Base-by-base conservation (phyloP, 139 green algal genomes). In the Tetraselmis chui region DNA sequence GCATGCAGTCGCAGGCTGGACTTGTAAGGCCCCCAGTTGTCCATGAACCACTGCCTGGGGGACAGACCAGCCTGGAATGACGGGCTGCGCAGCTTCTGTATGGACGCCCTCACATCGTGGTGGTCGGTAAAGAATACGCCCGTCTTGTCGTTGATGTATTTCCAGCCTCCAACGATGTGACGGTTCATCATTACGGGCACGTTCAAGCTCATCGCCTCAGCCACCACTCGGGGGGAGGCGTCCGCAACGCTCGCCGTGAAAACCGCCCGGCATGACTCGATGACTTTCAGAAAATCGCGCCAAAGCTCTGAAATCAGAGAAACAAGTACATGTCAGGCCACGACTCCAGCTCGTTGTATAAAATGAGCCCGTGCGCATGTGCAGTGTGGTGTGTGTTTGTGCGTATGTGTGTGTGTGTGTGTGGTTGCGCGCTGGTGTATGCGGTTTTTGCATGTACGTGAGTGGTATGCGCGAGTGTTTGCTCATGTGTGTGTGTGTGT, bases 161-260 rank as follows among this genome's bases (percentile, higher is more conserved):
- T 87, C 83, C 83, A 87, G 27, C 83, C 83, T 0, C 83, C 83
- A 23, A 84, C 29, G 28, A 87, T 84, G 78, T 87, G 29, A 76
- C 30, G 30, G 76, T 87, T 87, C 30, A 87, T 79, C 11, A 87
- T 22, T 22, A 84, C 76, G 30, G 83, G 80, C 1, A 80, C 29
- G 30, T 80, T 45, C 58, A 84, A 74, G 59, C 79, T 79, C 30
- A 84, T 45, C 11, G 83, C 83, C 76, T 87, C 83, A 2, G 76
- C 76, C 25, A 87, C 27, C 29, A 87, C 83, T 5, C 83, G 45
- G 2, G 83, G 83, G 0, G 83, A 87, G n/a, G 80, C 83, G 77
- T 87, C 83, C n/a, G 83, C 79, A n/a, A 87, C 83, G 30, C 83
- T 87, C 30, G 81, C 77, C 5, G 76, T 45, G 31, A 87, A 75